Conservation (phyloP, 306 rosid genomes). For the Cucumis cinereus region DNA sequence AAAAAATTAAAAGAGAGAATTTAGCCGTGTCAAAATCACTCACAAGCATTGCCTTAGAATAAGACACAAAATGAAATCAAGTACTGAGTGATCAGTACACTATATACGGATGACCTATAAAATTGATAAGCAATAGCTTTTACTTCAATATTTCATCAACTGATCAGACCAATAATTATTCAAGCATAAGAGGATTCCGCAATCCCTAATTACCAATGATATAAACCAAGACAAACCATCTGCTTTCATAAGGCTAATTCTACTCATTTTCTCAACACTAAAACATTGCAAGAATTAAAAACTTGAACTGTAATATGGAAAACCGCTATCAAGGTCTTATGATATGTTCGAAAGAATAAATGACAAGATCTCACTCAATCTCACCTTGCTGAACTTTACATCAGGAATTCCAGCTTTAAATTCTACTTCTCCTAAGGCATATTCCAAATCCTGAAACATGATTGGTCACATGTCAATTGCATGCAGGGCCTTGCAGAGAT, state of each 20-base stretch:
- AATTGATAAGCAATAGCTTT: neutral
- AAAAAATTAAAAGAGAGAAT: no score
- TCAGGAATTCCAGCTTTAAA: conserved; percentile 84
- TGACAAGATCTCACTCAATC: conserved; percentile 14
- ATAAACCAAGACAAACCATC: neutral
- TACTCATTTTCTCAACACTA: neutral
- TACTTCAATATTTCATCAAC: neutral
- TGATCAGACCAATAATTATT: neutral
- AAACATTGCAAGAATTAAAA: neutral
- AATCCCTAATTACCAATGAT: neutral
- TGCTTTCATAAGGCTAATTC: neutral
- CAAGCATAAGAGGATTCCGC: neutral
- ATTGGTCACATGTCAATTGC: neutral
- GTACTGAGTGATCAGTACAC: neutral
- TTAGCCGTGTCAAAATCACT: no score
- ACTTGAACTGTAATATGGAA: neutral
- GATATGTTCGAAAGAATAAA: neutral
- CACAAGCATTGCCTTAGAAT: neutral
- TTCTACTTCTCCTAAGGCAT: conserved; percentile 77
- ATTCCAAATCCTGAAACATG: conserved; percentile 77
- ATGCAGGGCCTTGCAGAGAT: neutral
- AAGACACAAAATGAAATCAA: neutral
- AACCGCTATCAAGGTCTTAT: neutral
- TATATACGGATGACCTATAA: neutral
- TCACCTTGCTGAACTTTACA: conserved; percentile 92